phyloP scores from a whole-genome alignment of 768 basidiomycete genomes.

The Auricularia auricula-judae region DNA sequence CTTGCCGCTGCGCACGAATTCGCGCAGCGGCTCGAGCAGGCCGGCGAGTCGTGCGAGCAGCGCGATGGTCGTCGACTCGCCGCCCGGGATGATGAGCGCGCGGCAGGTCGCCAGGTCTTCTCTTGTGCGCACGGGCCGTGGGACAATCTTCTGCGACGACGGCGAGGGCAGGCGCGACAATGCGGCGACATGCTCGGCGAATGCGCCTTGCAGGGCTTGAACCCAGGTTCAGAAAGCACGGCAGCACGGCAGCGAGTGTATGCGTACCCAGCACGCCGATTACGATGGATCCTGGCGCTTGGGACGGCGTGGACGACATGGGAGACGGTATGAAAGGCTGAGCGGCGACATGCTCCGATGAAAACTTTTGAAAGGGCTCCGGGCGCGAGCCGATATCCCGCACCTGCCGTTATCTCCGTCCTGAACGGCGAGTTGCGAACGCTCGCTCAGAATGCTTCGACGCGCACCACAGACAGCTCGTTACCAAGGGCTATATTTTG shows the following conservation, averaged over 20 bases:
- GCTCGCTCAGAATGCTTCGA: no score
- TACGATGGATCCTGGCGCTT: neutral
- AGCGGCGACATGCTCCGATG: no score
- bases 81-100: constrained; percentile 88
- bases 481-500: no score
- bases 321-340: no score
- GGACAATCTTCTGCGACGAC: constrained; percentile 11
- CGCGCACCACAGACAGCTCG: no score
- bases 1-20: constrained; percentile 51
- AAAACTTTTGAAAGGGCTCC: no score
- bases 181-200: constrained; percentile 71
- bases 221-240: neutral
- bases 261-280: constrained; percentile 10
- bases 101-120: constrained; percentile 69
- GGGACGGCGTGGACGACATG: neutral
- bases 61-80: constrained; percentile 92
- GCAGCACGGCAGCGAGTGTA: no score
- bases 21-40: constrained; percentile 66
- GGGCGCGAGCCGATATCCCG: no score
- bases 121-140: constrained; percentile 52
- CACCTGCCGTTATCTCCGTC: no score
- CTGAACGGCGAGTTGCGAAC: no score
- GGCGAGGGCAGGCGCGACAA: constrained; percentile 42
- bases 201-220: constrained; percentile 85
- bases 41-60: constrained; percentile 62